Base-by-base conservation (phyloP, 2,329 filamentous ascomycete genomes). In the Claviceps fusiformis region DNA sequence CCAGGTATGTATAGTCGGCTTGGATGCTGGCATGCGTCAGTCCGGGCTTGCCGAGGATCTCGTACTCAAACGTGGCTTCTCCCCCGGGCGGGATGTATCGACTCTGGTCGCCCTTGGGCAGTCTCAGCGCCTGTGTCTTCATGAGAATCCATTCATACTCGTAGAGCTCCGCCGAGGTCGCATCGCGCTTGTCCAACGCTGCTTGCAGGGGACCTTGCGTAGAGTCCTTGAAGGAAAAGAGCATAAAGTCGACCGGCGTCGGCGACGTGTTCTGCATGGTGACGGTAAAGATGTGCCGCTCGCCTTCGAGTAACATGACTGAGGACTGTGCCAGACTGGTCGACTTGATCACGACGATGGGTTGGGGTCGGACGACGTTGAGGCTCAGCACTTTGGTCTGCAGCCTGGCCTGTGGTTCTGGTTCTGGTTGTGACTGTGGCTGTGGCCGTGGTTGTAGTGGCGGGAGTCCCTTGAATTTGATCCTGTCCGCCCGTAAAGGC, bases 291-390 rank as follows among this genome's bases (percentile, higher is more conserved):
- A 75, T 74, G 61, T 83, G 85, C 27, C 79, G 80, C 69, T 98
- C 92, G 47, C 93, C 93, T 71, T 97, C 92, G 6, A 98, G 75
- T 11, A 98, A 79, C 90, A 95, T 96, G 41, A 95, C 74, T 10
- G 89, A 87, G 27, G 87, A 88, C 64, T 96, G 91, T 0, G 86
- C 81, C 1, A 96, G 76, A 13, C 86, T 89, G 3, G 85, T 86
- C 8, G 84, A 84, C 63, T 87, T 85, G 24, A 96, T 78, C 3
- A 83, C 73, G 3, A 97, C 73, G 3, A 88, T 71, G 6, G 93
- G 93, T 66, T 96, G 89, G 48, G 82, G 75, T 3, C 83, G 77
- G 56, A 96, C 90, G 29, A 95, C 88, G 53, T 81, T 89, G 46
- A 95, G 76, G 29, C 76, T 75, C 50, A 91, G 66, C 6, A 67